Conservation (phyloP, 2,329 filamentous ascomycete species). For the Aspergillus sp. region DNA sequence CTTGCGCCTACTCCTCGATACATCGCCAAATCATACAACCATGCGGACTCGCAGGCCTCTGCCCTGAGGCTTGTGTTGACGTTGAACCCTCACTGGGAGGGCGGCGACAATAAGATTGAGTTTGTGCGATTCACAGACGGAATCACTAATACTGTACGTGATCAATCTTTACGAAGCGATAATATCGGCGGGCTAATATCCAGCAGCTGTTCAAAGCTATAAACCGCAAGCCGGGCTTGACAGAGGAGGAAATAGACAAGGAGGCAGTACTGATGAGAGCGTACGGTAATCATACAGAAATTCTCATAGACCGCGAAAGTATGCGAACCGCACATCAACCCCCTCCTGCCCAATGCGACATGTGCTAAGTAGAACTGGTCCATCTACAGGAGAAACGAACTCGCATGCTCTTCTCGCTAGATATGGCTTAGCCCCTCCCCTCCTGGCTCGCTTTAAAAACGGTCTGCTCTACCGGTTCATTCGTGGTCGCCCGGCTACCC, state of each 20-base stretch:
- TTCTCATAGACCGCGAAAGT: constrained; percentile 94
- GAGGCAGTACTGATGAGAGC: constrained; percentile 88
- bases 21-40: constrained; percentile 80
- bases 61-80: constrained; percentile 78
- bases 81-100: constrained; percentile 81
- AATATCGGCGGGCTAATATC: constrained; percentile 27
- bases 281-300: constrained; percentile 91
- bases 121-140: constrained; percentile 94
- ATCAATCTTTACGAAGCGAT: background rate
- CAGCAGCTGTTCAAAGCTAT: constrained; percentile 56
- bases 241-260: constrained; percentile 76
- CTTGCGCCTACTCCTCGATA: constrained; percentile 41
- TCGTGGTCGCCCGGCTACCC: constrained; percentile 76
- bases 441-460: constrained; percentile 92
- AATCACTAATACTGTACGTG: constrained; percentile 86
- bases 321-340: constrained; percentile 49
- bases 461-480: constrained; percentile 95
- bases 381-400: constrained; percentile 59
- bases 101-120: constrained; percentile 73
- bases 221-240: constrained; percentile 63
- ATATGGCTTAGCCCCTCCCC: constrained; percentile 78
- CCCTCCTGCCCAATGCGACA: constrained; percentile 38
- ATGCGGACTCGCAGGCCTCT: constrained; percentile 75
- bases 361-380: constrained; percentile 37
- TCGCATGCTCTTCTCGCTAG: constrained; percentile 85